Conservation (phyloP, 1,284 basidiomycete species). For the Ganoderma sinense region DNA sequence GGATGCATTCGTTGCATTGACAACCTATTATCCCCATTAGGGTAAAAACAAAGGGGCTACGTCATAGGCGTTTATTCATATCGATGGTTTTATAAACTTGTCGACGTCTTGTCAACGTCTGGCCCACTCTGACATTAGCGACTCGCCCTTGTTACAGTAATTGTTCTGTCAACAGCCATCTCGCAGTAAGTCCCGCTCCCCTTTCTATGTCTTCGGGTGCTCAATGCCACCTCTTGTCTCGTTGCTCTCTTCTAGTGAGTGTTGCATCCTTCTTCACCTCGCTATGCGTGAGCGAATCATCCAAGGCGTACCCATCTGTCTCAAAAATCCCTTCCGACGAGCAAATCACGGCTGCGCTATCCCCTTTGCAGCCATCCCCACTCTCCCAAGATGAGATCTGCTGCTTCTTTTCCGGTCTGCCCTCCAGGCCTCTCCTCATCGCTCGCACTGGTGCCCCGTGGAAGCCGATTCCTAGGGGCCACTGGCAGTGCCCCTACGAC, state of each 20-base stretch:
- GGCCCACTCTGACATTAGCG: no score
- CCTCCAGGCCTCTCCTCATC: not conserved
- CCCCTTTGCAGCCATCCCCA: not conserved
- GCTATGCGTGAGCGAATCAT: not conserved
- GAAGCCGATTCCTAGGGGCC: not conserved
- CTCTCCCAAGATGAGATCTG: not conserved
- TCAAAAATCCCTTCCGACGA: not conserved
- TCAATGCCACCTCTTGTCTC: not conserved
- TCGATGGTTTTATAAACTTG: no score
- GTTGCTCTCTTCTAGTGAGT: not conserved
- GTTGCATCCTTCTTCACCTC: not conserved
- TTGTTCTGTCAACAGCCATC: no score
- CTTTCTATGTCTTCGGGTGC: not conserved
- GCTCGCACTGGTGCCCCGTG: not conserved
- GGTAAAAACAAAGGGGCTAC: no score
- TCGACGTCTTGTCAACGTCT: no score
- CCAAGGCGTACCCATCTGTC: not conserved
- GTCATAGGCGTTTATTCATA: no score
- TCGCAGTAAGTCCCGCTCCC: not conserved
- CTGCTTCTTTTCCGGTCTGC: not conserved
- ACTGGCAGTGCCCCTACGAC: not conserved
- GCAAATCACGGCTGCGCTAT: not conserved
- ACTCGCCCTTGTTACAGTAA: no score
- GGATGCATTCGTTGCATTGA: no score
- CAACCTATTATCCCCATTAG: no score